These are phyloP conservation scores for Colletotrichum cordylinicola DNA, from an alignment of 2,329 filamentous ascomycete species.

Conservation along the genomic window DNA sequence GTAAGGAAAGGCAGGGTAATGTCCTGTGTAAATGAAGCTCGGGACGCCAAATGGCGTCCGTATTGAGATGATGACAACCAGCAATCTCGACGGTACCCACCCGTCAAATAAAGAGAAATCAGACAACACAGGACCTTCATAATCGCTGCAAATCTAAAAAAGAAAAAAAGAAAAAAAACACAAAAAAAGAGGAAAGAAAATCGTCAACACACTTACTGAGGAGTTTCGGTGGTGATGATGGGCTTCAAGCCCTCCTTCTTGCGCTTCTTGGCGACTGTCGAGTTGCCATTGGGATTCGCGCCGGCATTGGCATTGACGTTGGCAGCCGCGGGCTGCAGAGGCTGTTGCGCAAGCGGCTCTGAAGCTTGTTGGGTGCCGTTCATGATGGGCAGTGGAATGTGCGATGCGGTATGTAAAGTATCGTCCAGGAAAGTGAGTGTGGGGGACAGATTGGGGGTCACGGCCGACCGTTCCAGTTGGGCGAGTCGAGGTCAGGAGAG, in stretches of 20 bases:
- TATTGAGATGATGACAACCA: neutral
- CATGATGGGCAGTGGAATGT: constrained; percentile 14
- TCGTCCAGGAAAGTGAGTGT: neutral
- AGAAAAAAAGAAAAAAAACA: neutral
- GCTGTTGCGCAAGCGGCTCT: constrained; percentile 13
- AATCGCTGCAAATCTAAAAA: neutral
- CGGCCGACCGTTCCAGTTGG: neutral
- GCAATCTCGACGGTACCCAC: neutral
- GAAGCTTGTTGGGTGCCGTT: constrained; percentile 18
- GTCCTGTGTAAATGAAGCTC: constrained; percentile 5
- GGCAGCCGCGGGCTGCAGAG: constrained; percentile 11
- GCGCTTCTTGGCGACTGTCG: constrained; percentile 64
- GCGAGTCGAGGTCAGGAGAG: neutral
- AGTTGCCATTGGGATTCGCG: constrained; percentile 16
- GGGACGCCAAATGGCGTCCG: neutral
- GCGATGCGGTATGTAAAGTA: neutral
- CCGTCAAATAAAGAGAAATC: neutral
- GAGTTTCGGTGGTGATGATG: constrained; percentile 74
- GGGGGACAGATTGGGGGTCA: neutral
- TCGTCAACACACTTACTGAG: constrained; percentile 34
- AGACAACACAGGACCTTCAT: neutral
- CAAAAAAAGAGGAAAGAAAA: neutral
- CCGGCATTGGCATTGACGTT: neutral
- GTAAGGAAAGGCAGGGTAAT: neutral
- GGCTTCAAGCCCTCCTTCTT: constrained; percentile 78